Evolutionary conservation across 352 stramenopile species (phyloP).

Genomic region (Globisporangium spinosum): DNA sequence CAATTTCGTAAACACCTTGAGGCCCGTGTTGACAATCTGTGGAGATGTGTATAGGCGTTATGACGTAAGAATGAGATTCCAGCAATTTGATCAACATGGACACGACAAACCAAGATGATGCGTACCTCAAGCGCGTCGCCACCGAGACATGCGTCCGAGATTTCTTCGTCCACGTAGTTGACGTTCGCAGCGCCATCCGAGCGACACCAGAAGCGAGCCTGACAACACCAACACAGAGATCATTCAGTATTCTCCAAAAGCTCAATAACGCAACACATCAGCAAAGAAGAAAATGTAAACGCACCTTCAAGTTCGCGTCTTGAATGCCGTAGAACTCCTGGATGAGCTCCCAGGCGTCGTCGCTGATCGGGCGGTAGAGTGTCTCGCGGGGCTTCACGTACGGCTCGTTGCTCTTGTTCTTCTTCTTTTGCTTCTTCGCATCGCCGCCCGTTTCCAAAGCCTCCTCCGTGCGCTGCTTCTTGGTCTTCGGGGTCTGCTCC

Average conservation of each 20-base stretch:
- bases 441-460: background rate
- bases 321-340: slow-evolving; percentile 63
- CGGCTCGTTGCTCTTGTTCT: slow-evolving; percentile 9
- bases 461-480: slow-evolving; percentile 43
- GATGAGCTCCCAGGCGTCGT: slow-evolving; percentile 60
- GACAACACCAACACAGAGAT: background rate
- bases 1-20: slow-evolving; percentile 88
- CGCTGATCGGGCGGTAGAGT: slow-evolving; percentile 57
- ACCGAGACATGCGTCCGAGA: slow-evolving; percentile 52
- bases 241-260: slow-evolving; percentile 2
- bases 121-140: slow-evolving; percentile 65
- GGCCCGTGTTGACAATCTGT: slow-evolving; percentile 91
- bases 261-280: background rate
- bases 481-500: slow-evolving; percentile 34
- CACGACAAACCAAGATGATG: background rate
- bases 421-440: background rate
- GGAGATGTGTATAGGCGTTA: background rate
- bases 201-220: slow-evolving; percentile 66
- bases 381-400: slow-evolving; percentile 57
- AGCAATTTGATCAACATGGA: slow-evolving; percentile 1
- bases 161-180: slow-evolving; percentile 77
- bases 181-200: slow-evolving; percentile 71
- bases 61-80: too few species aligned
- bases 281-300: background rate
- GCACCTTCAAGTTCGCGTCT: slow-evolving; percentile 46